Percentiles rank a stretch among this genome's conserved stretches.
Evolutionary conservation across 106 monocot genomes (phyloP).

Genomic region (Cymbidium sinense): DNA sequence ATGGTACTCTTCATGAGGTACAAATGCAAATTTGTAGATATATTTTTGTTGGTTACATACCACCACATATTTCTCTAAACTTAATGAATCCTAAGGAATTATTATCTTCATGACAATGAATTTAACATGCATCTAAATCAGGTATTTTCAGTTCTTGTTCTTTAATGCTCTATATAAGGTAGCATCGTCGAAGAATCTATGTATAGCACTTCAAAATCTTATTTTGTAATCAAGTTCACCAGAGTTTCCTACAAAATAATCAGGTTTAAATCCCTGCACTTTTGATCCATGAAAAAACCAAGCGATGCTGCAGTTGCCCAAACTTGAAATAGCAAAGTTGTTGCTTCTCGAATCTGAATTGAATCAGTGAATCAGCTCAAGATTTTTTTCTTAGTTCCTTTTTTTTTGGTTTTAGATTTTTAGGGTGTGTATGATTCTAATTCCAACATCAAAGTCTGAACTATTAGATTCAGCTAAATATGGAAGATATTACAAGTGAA

Average conservation of each 20-base stretch:
- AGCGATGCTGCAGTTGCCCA: background rate
- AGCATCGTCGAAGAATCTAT: background rate
- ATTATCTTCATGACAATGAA: background rate
- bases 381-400: background rate
- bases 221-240: background rate
- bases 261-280: background rate
- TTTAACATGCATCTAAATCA: background rate
- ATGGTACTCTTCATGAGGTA: constrained; percentile 99
- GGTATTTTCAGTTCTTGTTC: background rate
- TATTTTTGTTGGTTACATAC: background rate
- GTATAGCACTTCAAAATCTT: background rate
- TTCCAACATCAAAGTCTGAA: background rate
- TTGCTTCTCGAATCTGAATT: background rate
- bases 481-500: background rate
- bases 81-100: background rate
- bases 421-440: background rate
- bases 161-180: background rate
- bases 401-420: background rate
- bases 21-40: background rate
- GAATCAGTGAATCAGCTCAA: background rate
- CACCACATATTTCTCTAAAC: background rate
- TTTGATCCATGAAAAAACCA: background rate
- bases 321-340: background rate
- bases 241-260: background rate
- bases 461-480: background rate